phyloP scores from a whole-genome alignment of 2,329 filamentous ascomycete species.

The Claviceps digitariae region DNA sequence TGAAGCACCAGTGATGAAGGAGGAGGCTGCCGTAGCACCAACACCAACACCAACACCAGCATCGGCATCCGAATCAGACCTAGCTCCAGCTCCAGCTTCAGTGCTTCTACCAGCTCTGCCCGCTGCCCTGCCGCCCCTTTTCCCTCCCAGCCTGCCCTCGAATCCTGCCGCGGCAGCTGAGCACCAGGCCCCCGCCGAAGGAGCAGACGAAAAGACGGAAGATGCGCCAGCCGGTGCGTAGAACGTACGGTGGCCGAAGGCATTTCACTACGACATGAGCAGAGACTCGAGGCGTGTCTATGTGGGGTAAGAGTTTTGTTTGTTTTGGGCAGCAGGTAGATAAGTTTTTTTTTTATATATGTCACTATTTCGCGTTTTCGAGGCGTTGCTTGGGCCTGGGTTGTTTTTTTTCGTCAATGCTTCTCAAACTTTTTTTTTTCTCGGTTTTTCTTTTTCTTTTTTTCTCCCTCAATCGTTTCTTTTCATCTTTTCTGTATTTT shows the following conservation, averaged over 20 bases:
- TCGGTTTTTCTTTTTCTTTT: not conserved
- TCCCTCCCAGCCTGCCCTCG: not conserved
- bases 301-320: not conserved
- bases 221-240: constrained; percentile 8
- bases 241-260: constrained; percentile 5
- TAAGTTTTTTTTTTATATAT: not conserved
- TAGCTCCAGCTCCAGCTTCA: not conserved
- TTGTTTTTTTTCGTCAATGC: not conserved
- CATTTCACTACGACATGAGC: not conserved
- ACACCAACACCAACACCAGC: not conserved
- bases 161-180: not conserved
- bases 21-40: not conserved
- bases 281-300: not conserved
- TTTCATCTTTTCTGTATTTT: not conserved
- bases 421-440: not conserved
- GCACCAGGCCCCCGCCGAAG: not conserved
- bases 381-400: not conserved
- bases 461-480: not conserved
- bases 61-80: not conserved
- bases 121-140: not conserved
- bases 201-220: constrained; percentile 3
- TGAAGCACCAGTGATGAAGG: not conserved
- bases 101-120: not conserved
- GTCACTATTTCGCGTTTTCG: not conserved
- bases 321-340: not conserved